Conservation (phyloP, 148 eudicot species). For the Rhododendron griersonianum region DNA sequence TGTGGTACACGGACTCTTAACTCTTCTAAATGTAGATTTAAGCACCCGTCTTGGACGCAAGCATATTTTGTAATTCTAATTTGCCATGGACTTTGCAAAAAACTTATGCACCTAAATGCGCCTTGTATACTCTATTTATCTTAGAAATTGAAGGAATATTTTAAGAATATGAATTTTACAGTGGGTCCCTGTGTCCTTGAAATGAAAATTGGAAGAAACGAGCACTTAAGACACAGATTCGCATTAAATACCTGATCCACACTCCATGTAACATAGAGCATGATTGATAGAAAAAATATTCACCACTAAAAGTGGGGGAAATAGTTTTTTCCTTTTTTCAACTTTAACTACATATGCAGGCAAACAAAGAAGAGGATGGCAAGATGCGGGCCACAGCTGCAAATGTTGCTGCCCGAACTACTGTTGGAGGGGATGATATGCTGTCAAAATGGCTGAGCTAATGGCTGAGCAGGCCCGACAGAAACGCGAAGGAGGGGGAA, state of each 20-base stretch:
- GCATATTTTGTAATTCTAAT: not conserved
- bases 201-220: not conserved
- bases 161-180: not conserved
- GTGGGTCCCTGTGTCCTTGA: not conserved
- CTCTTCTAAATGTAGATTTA: not conserved
- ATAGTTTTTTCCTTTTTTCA: not conserved
- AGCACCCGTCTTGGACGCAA: not conserved
- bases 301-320: not conserved
- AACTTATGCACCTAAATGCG: not conserved
- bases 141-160: not conserved
- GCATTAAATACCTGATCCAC: not conserved
- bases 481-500: conserved; percentile 81
- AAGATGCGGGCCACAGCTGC: too few species aligned
- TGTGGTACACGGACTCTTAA: not conserved
- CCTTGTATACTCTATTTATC: not conserved
- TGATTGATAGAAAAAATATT: not conserved
- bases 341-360: conserved; percentile 23
- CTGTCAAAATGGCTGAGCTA: conserved; percentile 86
- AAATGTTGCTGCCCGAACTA: too few species aligned
- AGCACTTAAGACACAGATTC: not conserved
- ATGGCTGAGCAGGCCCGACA: conserved; percentile 84
- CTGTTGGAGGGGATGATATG: conserved; percentile 59
- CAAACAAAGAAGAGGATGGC: conserved; percentile 18
- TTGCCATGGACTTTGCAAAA: not conserved
- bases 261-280: not conserved